Percentiles rank a stretch among this genome's conserved stretches.
phyloP scores from a whole-genome alignment of 1,284 basidiomycete species.

The Malassezia vespertilionis region DNA sequence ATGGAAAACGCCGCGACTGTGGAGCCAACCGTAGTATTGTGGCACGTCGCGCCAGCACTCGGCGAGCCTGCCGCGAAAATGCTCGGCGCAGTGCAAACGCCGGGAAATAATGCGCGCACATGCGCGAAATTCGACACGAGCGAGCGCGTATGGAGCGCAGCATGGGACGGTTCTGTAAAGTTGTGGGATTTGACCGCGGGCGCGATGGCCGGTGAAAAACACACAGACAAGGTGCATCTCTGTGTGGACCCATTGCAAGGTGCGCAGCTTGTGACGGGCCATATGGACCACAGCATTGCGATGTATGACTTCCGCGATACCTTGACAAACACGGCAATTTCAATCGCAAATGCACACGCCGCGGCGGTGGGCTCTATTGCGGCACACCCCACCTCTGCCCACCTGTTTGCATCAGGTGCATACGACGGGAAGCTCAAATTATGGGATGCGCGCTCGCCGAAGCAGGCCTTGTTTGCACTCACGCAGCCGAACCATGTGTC shows the following conservation, averaged over 20 bases:
- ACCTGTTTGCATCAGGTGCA: conserved; percentile 28
- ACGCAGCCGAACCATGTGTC: conserved; percentile 8
- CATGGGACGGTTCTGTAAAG: conserved; percentile 37
- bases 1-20: conserved; percentile 14
- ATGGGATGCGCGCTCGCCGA: conserved; percentile 35
- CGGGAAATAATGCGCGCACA: conserved; percentile 23
- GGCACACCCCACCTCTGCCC: conserved; percentile 23
- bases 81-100: conserved; percentile 15
- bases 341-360: conserved; percentile 26
- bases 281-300: conserved; percentile 34
- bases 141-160: conserved; percentile 26
- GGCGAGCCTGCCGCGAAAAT: conserved; percentile 8
- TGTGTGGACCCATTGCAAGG: conserved; percentile 20
- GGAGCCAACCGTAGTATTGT: conserved; percentile 12
- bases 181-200: conserved; percentile 33
- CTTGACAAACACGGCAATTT: conserved; percentile 16
- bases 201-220: conserved; percentile 14
- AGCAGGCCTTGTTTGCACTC: conserved; percentile 39
- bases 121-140: conserved; percentile 7
- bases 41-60: conserved; percentile 10
- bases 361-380: conserved; percentile 25
- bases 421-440: conserved; percentile 31
- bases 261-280: conserved; percentile 23
- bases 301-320: conserved; percentile 35
- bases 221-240: conserved; percentile 29